Evolutionary conservation across 306 rosid species (phyloP).

Genomic region (Ammopiptanthus mongolicus): DNA sequence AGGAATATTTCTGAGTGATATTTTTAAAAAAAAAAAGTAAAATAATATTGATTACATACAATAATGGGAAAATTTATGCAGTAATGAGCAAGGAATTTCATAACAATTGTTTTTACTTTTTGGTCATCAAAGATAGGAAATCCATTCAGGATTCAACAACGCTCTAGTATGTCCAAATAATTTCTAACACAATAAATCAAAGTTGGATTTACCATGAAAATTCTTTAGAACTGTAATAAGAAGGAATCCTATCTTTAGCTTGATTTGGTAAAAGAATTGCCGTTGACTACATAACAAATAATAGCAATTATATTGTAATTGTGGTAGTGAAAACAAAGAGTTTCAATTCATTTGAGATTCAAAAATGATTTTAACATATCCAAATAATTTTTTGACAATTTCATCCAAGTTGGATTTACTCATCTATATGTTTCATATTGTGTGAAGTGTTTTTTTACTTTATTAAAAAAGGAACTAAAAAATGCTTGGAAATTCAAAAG

Average conservation of each 20-base stretch:
- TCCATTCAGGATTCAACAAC: not conserved
- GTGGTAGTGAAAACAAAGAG: not conserved
- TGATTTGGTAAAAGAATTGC: not conserved
- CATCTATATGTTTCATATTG: not conserved
- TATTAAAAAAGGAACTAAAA: not conserved
- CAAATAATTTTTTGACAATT: not conserved
- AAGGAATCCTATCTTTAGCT: not conserved
- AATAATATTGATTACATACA: not conserved
- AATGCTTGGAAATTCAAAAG: not conserved
- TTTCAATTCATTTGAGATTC: not conserved
- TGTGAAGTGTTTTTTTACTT: no score
- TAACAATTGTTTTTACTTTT: not conserved
- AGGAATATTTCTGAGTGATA: not conserved
- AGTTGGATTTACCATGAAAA: not conserved
- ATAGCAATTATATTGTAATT: not conserved
- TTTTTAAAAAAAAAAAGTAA: not conserved
- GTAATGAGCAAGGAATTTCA: not conserved
- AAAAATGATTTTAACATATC: not conserved
- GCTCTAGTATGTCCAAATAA: not conserved
- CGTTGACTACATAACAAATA: not conserved
- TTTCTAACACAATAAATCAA: not conserved
- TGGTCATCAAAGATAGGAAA: not conserved
- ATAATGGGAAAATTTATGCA: not conserved
- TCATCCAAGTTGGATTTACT: not conserved
- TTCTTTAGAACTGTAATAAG: not conserved